Evolutionary conservation across 2,329 filamentous ascomycete genomes (phyloP).

Genomic region (Cyphellophora europaea): DNA sequence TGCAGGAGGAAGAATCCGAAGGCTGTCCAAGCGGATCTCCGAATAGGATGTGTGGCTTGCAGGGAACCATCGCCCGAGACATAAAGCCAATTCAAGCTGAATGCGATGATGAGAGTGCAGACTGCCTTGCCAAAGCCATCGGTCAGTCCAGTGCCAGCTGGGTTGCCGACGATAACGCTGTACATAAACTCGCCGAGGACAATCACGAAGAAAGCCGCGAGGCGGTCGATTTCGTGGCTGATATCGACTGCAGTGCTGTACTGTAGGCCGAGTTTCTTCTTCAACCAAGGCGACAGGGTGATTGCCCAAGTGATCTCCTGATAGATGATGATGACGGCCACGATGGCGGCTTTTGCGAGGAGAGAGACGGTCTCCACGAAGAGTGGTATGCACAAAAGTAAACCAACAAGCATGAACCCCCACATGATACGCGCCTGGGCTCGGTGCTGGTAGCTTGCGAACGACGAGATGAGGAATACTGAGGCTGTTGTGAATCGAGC

Average conservation of each 20-base stretch:
- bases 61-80: conserved; percentile 39
- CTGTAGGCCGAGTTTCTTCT: conserved; percentile 31
- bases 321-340: conserved; percentile 32
- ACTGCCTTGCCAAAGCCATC: conserved; percentile 34
- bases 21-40: conserved; percentile 35
- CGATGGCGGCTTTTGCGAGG: conserved; percentile 32
- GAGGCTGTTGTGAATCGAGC: conserved; percentile 32
- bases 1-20: conserved; percentile 39
- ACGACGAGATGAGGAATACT: conserved; percentile 33
- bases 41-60: conserved; percentile 34
- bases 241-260: conserved; percentile 43
- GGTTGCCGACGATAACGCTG: conserved; percentile 38
- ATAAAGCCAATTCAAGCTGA: conserved; percentile 43
- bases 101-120: conserved; percentile 41
- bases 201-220: conserved; percentile 44
- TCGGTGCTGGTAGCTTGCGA: conserved; percentile 40
- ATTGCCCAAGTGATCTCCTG: conserved; percentile 37
- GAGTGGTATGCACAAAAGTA: conserved; percentile 35
- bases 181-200: conserved; percentile 44
- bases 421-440: conserved; percentile 37
- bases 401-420: conserved; percentile 30
- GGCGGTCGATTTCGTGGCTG: conserved; percentile 40
- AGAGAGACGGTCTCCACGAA: conserved; percentile 34
- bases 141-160: conserved; percentile 37
- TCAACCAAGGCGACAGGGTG: conserved; percentile 35